Base-by-base conservation (phyloP, 2,329 filamentous ascomycete species). In the Akanthomyces lecanii region DNA sequence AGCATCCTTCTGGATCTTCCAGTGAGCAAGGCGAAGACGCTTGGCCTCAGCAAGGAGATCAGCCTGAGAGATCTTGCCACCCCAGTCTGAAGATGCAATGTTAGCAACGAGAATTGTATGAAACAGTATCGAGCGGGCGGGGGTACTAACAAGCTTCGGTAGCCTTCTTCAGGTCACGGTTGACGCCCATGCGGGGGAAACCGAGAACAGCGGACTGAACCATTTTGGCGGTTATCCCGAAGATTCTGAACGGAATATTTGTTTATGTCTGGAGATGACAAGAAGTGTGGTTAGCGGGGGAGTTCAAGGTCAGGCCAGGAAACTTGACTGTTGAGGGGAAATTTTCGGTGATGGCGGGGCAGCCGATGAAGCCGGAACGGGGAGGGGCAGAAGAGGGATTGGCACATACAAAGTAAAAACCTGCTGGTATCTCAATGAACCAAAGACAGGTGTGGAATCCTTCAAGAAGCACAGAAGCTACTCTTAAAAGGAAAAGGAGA, bases 81-180 rank as follows among this genome's bases (percentile, higher is more conserved):
- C 89, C 95, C 95, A 99, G 81, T 87, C 82, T 79, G 12, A 25
- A 51, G 61, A 51, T 28, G 10, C 30, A 23, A 40, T 38, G 77
- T 62, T 42, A 53, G 56, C 52, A 61, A 55, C 40, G 54, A 50
- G 59, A 42, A 57, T 54, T 23, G 7, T 36, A 5, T 25, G 23
- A 28, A 12, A 8, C 5, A 40, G 5, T 30, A 16, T 57, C 54
- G 25, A 18, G 18, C n/a, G 36, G 36, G 57, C 23, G 50, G 56
- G 53, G n/a, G 12, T 48, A 81, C 82, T 75, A 70, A 84, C 82
- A 99, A 78, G 94, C 92, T 82, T 99, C 95, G 71, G 93, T 99
- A 76, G 95, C 95, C 89, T 99, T 99, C 90, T 99, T 99, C 78
- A 99, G 88, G 86, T 99, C 95, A 88, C 95, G 92, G 82, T 96